Evolutionary conservation across 1,284 basidiomycete species (phyloP), one percentile per base, ranked within the genome.

Genomic region (Ceratobasidium sp.): DNA sequence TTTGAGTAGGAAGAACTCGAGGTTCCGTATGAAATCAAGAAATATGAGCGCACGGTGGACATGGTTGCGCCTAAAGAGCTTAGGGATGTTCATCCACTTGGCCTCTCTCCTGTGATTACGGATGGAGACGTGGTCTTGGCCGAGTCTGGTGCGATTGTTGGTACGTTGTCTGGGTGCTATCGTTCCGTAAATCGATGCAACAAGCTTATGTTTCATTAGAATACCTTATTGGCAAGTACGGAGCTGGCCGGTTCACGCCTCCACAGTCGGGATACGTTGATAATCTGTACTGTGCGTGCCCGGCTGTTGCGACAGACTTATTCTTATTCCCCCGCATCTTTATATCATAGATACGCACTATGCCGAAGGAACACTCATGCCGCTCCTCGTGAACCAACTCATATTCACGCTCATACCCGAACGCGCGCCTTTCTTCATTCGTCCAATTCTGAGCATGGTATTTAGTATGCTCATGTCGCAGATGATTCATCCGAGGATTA

Each of bases 61-160:
- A 19, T 32, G 52, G 29, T 69, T 25, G 78, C 77, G 17, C 77
- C 78, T 7, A 64, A 70, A 22, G 78, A 79, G 57, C 76, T 79
- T 32, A 67, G 40, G 52, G 56, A 52, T 17, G 61, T 79, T 34
- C 83, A 85, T 76, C 85, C 86, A 6, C 81, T 88, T 22, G 87
- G 87, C 34, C 87, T 86, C 80, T 84, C 85, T 0, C 87, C 87
- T n/a, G 82, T 88, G 44, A 86, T 88, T 46, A 86, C 85, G 19
- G 86, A 88, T 78, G 86, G 84, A 2, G 81, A 82, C n/a, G 70
- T 86, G 19, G 85, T 82, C 9, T 76, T 88, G 37, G 85, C 86
- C 19, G 88, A 88, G 80, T 88, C 87, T 73, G 86, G 87, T 17
- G 86, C 87, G 13, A 88, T 88, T 68, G 81, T 87, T 56, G 86